Conservation (phyloP, 352 stramenopile species). For the Globisporangium recalcitrans region DNA sequence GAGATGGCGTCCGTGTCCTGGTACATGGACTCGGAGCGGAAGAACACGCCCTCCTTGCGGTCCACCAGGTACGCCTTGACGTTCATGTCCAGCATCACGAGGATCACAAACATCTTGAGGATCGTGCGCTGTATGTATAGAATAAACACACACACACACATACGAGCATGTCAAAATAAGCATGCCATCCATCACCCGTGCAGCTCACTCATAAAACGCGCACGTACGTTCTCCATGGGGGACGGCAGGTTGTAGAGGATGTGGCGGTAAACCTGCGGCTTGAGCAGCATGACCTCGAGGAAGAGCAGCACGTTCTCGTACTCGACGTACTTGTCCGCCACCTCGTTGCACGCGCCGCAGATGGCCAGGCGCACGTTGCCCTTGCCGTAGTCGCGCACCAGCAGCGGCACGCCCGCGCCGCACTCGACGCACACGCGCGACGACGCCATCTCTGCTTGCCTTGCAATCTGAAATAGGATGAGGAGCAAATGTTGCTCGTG, state of each 20-base stretch:
- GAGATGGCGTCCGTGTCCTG: constrained; percentile 33
- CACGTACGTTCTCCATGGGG: constrained; percentile 29
- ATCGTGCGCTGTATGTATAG: constrained; percentile 30
- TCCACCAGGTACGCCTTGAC: constrained; percentile 82
- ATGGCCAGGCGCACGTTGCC: constrained; percentile 79
- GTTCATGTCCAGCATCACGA: constrained; percentile 85
- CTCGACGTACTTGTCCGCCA: constrained; percentile 87
- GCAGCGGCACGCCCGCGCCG: constrained; percentile 46
- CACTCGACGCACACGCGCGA: constrained; percentile 74
- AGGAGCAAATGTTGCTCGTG: constrained; percentile 2
- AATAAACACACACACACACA: too few species aligned
- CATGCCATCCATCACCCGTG: too few species aligned
- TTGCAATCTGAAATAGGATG: neutral
- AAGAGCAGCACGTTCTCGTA: constrained; percentile 83
- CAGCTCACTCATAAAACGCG: neutral
- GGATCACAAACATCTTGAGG: constrained; percentile 71
- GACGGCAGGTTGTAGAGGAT: constrained; percentile 71
- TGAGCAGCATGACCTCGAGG: constrained; percentile 81
- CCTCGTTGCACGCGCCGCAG: constrained; percentile 57
- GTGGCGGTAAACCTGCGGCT: constrained; percentile 83
- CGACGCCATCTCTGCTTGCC: constrained; percentile 1
- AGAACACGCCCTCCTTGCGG: constrained; percentile 49
- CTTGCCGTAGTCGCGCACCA: constrained; percentile 83
- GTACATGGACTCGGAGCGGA: constrained; percentile 60
- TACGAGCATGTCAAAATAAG: neutral